Evolutionary conservation across 129 eudicot species (phyloP), one percentile per base, ranked within the genome.

Genomic region (Saposhnikovia divaricata): DNA sequence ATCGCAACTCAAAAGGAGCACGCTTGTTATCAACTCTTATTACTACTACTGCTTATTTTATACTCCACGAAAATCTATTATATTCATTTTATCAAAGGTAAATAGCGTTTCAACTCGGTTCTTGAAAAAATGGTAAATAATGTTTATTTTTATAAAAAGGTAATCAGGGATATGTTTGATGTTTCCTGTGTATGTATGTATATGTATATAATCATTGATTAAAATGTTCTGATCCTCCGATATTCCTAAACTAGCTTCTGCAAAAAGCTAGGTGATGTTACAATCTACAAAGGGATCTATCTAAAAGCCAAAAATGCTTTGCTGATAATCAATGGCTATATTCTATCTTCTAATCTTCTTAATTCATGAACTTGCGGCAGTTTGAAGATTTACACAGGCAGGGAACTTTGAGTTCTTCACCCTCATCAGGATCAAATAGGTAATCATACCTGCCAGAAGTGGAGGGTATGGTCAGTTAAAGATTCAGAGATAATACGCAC

Each of bases 381-480:
- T 81, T 87, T 34, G 91, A 91, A 50, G 96, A 93, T 82, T 86
- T 90, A 89, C 98, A 94, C 66, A 87, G 81, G 80, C 98, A 94
- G 44, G 97, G 98, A 57, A 94, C 98, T 84, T 87, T 92, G 86
- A 83, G 81, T n/a, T 94, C 98, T n/a, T 94, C 98, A 18, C 93
- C 74, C 85, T 94, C 98, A 25, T 94, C 94, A 0, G 97, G 91
- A 86, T 94, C 98, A 89, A 94, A 94, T 63, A 94, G 87, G 87
- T 94, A 94, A 86, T 94, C 98, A 71, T 94, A 94, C 90, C 98
- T 94, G 90, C 77, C 76, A 81, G 11, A 82, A 68, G 43, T 31
- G 73, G 19, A 68, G 11, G 9, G 42, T 31, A 13, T 11, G 21
- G 39, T 31, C 21, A 68, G 73, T 68, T 14, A 4, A 31, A 61